phyloP scores from a whole-genome alignment of 441 rosid species.

The Biscutella laevigata region DNA sequence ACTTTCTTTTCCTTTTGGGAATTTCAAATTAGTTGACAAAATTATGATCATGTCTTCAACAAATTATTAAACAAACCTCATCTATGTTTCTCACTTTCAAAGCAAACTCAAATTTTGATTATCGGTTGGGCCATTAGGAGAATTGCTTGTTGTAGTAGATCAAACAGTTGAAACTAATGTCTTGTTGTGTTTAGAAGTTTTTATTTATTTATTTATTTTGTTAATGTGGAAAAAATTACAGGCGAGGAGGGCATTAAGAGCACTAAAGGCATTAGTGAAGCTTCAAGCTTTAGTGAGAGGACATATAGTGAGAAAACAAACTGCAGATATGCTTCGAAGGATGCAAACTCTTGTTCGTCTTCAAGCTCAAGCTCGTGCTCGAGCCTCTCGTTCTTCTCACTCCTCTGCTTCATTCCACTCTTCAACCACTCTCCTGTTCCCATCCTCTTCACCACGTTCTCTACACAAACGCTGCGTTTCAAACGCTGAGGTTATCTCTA shows the following conservation, averaged over 20 bases:
- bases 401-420: slow-evolving; percentile 28
- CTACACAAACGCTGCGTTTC: slow-evolving; percentile 22
- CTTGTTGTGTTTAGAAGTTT: neutral
- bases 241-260: slow-evolving; percentile 63
- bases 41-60: slow-evolving; percentile 20
- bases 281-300: slow-evolving; percentile 69
- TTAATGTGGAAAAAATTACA: slow-evolving; percentile 15
- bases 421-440: slow-evolving; percentile 12
- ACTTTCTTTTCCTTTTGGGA: neutral
- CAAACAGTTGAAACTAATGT: neutral
- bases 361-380: slow-evolving; percentile 50
- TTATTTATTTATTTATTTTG: neutral
- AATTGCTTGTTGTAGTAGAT: too few species aligned
- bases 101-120: slow-evolving; percentile 10
- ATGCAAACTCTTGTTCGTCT: slow-evolving; percentile 61
- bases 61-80: slow-evolving; percentile 4
- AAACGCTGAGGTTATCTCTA: slow-evolving; percentile 25
- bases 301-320: slow-evolving; percentile 59
- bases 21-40: slow-evolving; percentile 15
- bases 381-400: slow-evolving; percentile 34
- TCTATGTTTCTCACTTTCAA: neutral
- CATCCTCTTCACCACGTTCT: slow-evolving; percentile 21
- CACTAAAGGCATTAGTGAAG: slow-evolving; percentile 60
- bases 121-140: slow-evolving; percentile 12
- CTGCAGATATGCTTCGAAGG: slow-evolving; percentile 52